phyloP scores from a whole-genome alignment of 2,329 filamentous ascomycete species.

The Furcasterigmium sp. region DNA sequence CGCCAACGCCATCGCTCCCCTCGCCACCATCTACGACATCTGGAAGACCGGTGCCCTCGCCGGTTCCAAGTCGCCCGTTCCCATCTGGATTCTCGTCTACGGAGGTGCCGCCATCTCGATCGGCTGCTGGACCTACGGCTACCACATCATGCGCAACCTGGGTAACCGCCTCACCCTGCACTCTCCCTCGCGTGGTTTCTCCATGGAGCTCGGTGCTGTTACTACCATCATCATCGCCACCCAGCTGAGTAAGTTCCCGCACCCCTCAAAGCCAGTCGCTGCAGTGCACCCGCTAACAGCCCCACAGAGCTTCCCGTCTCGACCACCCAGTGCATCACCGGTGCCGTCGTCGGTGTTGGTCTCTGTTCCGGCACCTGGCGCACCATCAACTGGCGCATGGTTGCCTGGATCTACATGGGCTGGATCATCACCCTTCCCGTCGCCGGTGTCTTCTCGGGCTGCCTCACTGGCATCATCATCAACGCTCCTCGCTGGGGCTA shows the following conservation, averaged over 20 bases:
- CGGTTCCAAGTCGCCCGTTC: conserved; percentile 41
- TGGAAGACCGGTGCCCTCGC: conserved; percentile 39
- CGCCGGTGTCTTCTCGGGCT: conserved; percentile 52
- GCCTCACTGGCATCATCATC: conserved; percentile 57
- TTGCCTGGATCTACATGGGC: conserved; percentile 52
- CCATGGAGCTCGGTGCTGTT: conserved; percentile 43
- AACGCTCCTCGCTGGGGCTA: conserved; percentile 49
- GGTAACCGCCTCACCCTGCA: conserved; percentile 60
- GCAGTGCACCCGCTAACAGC: not conserved
- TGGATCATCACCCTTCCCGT: conserved; percentile 58
- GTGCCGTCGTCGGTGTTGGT: conserved; percentile 57
- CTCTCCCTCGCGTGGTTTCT: conserved; percentile 54
- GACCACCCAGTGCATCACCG: conserved; percentile 61
- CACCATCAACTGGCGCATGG: conserved; percentile 59
- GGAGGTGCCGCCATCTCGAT: conserved; percentile 46
- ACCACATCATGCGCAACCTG: conserved; percentile 60
- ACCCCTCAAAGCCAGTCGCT: not conserved
- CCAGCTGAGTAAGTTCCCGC: conserved; percentile 2
- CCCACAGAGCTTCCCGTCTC: conserved; percentile 51
- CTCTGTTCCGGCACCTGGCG: conserved; percentile 54
- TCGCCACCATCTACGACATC: conserved; percentile 56
- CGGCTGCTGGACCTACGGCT: conserved; percentile 56
- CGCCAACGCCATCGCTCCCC: conserved; percentile 56
- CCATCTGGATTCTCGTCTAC: conserved; percentile 54
- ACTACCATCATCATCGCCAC: conserved; percentile 7